Base-by-base conservation (phyloP, 2,329 filamentous ascomycete genomes). In the Herpotrichia juniperi region DNA sequence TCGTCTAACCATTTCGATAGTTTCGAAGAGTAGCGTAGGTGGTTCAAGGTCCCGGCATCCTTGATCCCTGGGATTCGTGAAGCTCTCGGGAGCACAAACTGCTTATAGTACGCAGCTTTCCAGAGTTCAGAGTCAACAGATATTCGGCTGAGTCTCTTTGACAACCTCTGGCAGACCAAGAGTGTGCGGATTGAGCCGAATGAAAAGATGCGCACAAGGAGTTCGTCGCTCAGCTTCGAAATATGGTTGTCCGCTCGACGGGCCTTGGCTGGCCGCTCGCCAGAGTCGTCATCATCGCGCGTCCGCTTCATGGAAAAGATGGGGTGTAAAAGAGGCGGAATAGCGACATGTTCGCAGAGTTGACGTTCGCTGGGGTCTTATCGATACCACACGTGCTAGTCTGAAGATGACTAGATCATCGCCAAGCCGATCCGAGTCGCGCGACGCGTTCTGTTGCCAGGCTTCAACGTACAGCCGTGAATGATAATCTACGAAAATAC, bases 21-120 rank as follows among this genome's bases (percentile, higher is more conserved):
- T 48, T 78, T 82, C 3, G 82, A 83, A 1, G 81, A 81, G 57
- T 83, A 85, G 42, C 74, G 72, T 8, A 79, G 64, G 25, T 72
- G 77, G 8, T 75, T 65, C 19, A 72, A 68, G 12, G 71, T 53
- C 26, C 49, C 52, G 2, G 72, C 60, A 31, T 78, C 76, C 63
- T 76, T 81, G 28, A 88, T 83, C 19, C 88, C 88, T 0, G 90
- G 89, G 50, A 93, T 86, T 51, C 89, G 85, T 60, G 89, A 82
- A 30, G 89, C 89, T 66, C 92, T 85, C 32, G 91, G 92, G 30
- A 90, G 83, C 25, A 97, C 90, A 74, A 96, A 97, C 56, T 89
- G 87, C 22, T 86, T 82, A 75, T 96, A 96, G 75, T 96, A 99
- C 44, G 91, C 84, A 12, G 83, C 83, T 72, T 93, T 94, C 94